phyloP scores from a whole-genome alignment of 345 rosid species.

The Odontarrhena argentea region DNA sequence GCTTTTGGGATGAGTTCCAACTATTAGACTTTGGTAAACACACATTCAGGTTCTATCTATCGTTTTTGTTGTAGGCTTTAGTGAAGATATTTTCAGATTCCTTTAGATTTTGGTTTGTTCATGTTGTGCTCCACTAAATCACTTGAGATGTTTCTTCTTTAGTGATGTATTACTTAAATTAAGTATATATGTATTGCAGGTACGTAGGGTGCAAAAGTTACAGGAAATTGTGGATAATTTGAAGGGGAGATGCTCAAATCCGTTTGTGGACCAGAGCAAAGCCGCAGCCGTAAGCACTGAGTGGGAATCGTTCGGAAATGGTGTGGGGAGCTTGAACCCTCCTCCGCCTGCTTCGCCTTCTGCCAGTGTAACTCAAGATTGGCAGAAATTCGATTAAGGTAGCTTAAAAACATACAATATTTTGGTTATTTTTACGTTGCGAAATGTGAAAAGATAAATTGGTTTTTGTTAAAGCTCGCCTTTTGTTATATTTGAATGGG shows the following conservation, averaged over 20 bases:
- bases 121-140: not conserved
- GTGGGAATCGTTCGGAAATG: slow-evolving; percentile 81
- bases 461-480: not conserved
- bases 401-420: not conserved
- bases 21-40: not conserved
- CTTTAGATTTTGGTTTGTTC: not conserved
- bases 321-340: slow-evolving; percentile 69
- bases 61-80: not conserved
- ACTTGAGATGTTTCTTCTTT: not conserved
- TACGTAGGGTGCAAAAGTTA: slow-evolving; percentile 67
- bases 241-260: slow-evolving; percentile 67
- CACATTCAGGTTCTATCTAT: not conserved
- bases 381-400: slow-evolving; percentile 73
- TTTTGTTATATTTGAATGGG: slow-evolving; percentile 9
- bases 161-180: not conserved
- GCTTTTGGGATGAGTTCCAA: not conserved
- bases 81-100: not conserved
- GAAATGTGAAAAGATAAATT: not conserved
- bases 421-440: slow-evolving; percentile 25
- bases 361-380: slow-evolving; percentile 55
- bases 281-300: slow-evolving; percentile 58
- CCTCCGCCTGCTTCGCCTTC: slow-evolving; percentile 61
- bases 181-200: slow-evolving; percentile 48
- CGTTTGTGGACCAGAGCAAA: slow-evolving; percentile 49
- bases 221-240: slow-evolving; percentile 69